Evolutionary conservation across 805 yeast genomes (phyloP), one percentile per base, ranked within the genome.

Genomic region (Wickerhamiella sorbophila): DNA sequence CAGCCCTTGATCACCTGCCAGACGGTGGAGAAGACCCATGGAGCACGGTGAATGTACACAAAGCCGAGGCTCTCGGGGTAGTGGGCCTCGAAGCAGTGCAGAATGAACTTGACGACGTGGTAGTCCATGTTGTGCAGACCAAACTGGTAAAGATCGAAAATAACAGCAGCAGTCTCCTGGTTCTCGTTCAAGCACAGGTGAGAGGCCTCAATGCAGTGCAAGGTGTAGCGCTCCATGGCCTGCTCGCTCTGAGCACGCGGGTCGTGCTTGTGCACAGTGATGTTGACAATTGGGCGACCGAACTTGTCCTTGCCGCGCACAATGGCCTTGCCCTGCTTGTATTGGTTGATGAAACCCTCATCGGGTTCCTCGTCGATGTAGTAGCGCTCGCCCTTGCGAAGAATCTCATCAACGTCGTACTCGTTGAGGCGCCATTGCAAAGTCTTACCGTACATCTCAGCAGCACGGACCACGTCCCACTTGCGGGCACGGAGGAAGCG

Each of bases 11-110:
- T 76, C 51, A 88, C 74, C 51, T 78, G 80, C 97, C 98, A 91
- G 45, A 88, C 83, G 19, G 95, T 88, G 40, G 82, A 75, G 65
- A 91, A 91, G 42, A 91, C 75, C 97, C 96, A 86, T 21, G 98
- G 98, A 0, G 98, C 96, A 53, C 82, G 81, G 64, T 85, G 94
- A 46, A 91, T 80, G 50, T 85, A 71, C 41, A 91, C 65, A 43
- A 73, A 74, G 15, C 95, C 95, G 46, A 91, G 70, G 33, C 84
- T 79, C 62, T 91, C 98, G 1, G 98, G 98, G 59, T 88, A 91
- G 58, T 88, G 95, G 0, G 94, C 94, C 66, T 91, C 97, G 60
- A 91, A 86, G 46, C 87, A 80, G 42, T 76, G 73, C 46, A 87
- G 79, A 63, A 91, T 73, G 61, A 83, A 88, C 63, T 87, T 87